Percentiles rank a stretch among this genome's conserved stretches.
Evolutionary conservation across 108 stramenopile species (phyloP).

Genomic region (Pinguiococcus pyrenoidosus): DNA sequence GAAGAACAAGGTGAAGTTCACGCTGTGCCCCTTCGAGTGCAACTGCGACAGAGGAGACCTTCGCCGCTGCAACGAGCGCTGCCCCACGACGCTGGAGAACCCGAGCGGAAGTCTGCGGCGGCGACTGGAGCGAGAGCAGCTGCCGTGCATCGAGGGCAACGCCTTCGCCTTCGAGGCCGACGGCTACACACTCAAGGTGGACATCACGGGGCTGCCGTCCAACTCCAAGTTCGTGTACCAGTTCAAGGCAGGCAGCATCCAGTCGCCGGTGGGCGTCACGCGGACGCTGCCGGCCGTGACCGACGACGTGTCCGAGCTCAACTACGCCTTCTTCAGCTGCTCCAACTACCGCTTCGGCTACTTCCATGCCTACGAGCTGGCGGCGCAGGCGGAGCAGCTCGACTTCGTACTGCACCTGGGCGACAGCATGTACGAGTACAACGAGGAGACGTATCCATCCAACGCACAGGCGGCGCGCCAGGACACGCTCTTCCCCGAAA

Average conservation of each 20-base stretch:
- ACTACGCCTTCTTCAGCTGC: constrained; percentile 21
- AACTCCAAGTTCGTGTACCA: constrained; percentile 17
- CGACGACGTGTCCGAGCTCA: constrained; percentile 12
- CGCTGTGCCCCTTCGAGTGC: too few relatives aligned
- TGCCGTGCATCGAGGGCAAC: too few relatives aligned
- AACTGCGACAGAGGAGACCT: too few relatives aligned
- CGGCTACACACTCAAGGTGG: too few relatives aligned
- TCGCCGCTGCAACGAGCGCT: too few relatives aligned
- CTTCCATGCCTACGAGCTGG: constrained; percentile 30
- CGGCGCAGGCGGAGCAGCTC: constrained; percentile 12
- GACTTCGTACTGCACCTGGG: constrained; percentile 28
- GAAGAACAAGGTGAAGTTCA: too few relatives aligned
- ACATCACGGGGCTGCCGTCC: constrained; percentile 9
- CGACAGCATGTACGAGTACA: constrained; percentile 25
- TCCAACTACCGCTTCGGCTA: constrained; percentile 19
- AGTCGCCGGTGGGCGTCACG: constrained; percentile 17
- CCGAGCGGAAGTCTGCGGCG: too few relatives aligned
- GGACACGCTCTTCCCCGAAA: neutral
- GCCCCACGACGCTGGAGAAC: too few relatives aligned
- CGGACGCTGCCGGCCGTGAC: constrained; percentile 12
- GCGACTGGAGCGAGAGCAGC: too few relatives aligned
- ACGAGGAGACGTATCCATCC: constrained; percentile 6
- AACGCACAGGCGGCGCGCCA: constrained; percentile 6
- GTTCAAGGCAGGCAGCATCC: constrained; percentile 2
- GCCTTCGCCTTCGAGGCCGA: too few relatives aligned